Base-by-base conservation (phyloP, 192 early-diverging fungal genomes). In the Funneliformis geosporum region DNA sequence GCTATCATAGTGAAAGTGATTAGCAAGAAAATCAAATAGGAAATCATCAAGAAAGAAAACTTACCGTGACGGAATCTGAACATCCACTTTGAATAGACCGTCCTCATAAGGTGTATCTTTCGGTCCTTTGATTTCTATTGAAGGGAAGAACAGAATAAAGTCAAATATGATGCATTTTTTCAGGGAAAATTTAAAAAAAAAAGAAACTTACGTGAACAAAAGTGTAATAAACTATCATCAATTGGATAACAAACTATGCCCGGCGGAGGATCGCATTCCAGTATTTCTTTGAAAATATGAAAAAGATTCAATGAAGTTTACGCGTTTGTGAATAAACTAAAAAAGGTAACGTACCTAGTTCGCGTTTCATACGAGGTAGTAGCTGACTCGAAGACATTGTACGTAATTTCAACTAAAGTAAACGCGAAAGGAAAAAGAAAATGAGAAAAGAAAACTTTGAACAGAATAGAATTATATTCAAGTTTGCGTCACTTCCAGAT, bases 181-280 rank as follows among this genome's bases (percentile, higher is more conserved):
- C 33, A 27, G 59, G 25, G 25, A 21, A 46, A 9, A 1, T 27
- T 42, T 7, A 16, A n/a, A 44, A 16, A 40, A 11, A 43, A 60
- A 46, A 27, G 28, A 21, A 47, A n/a, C 73, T 73, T 91, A 86
- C 89, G 89, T 28, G 89, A 87, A 59, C 88, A 86, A 73, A 91
- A 85, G 61, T 82, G 85, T 25, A 87, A 81, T 21, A 91, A 85
- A 75, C 84, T 84, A 73, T 91, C 92, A 66, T 88, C 85, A 38
- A 87, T 73, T 23, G 90, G 92, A 65, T 91, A 89, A 80, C 92
- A 93, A 27, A 89, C 72, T 16, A 91, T 86, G 2, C 89, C 90
- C 11, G 85, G 83, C 0, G 90, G 89, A 8, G 90, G 89, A 46
- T 78, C 76, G 9, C 44, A 64, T 68, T 78, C 76, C 25, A 78